Evolutionary conservation across 176 grass and related monocot species (phyloP), one percentile per base, ranked within the genome.

Genomic region (Dactylis glomerata): DNA sequence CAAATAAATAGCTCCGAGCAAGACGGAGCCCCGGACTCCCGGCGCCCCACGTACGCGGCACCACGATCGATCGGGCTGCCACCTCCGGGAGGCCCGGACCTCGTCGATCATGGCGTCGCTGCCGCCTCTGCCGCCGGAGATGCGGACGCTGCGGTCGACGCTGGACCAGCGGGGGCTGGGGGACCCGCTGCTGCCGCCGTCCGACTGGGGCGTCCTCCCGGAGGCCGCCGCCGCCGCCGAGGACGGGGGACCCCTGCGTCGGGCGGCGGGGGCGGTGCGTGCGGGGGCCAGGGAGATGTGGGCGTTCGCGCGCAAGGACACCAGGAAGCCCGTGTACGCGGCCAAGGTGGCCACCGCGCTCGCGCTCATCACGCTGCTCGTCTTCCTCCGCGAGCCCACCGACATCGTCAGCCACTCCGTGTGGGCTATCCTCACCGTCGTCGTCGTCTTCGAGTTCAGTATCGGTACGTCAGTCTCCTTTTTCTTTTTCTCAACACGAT

Each of bases 361-460:
- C 28, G 74, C 91, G 32, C 75, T 99, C 68, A 88, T 96, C 80
- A 89, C 89, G 19, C 30, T 99, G 70, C 81, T 99, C 70, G 89
- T 96, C 65, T 99, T 99, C 85, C 69, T 99, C 28, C 88, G 89
- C 30, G 91, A 92, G 92, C 89, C 86, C 2, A 84, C 78, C 56
- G 89, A 96, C 82, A 83, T 99, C 42, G 79, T 91, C 69, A 92
- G 82, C 77, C 88, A 96, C 88, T 96, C 93, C 85, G 38, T 96
- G 77, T 99, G 96, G 96, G 93, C 96, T 23, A 99, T 99, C 87
- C 89, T 99, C 84, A 99, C 96, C 50, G 90, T 96, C 33, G 91
- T 99, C 71, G 91, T 99, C 41, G 84, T 96, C 84, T 99, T 99
- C 78, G 96, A 99, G 80, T 99, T 96, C 81, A 76, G 87, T 76